Evolutionary conservation across 164 flowering plant genomes (phyloP).

Genomic region (Paratinospora sagittata): DNA sequence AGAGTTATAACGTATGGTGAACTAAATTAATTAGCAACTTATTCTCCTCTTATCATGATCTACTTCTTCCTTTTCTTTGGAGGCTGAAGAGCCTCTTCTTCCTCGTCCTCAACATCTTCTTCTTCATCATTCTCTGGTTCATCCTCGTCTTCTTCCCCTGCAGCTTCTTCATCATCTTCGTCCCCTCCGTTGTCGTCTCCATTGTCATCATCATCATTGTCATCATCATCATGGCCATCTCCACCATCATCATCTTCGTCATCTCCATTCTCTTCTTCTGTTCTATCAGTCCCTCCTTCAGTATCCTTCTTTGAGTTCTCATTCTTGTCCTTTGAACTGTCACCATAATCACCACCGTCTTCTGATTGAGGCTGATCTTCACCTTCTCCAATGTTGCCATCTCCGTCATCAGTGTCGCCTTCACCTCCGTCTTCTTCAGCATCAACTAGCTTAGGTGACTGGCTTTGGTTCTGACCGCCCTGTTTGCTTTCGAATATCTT

Average conservation of each 20-base stretch:
- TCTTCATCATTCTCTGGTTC: conserved; percentile 11
- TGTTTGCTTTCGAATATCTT: conserved; percentile 17
- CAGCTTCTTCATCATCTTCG: conserved; percentile 31
- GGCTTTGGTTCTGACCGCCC: conserved; percentile 6
- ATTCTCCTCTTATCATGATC: neutral
- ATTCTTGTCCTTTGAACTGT: neutral
- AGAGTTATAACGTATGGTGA: neutral
- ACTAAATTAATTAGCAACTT: neutral
- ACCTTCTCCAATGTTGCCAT: conserved; percentile 12
- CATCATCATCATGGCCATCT: conserved; percentile 7
- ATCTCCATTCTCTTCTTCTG: conserved; percentile 11
- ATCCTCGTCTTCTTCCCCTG: conserved; percentile 27
- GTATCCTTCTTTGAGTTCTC: neutral
- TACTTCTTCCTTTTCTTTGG: conserved; percentile 64
- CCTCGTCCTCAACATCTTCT: conserved; percentile 39
- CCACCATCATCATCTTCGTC: conserved; percentile 22
- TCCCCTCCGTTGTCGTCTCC: conserved; percentile 20
- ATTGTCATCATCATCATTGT: conserved; percentile 19
- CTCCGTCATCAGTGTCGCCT: conserved; percentile 12
- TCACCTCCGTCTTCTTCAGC: conserved; percentile 24
- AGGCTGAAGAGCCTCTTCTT: conserved; percentile 50
- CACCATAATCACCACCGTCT: neutral
- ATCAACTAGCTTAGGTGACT: conserved; percentile 24
- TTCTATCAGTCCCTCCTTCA: neutral
- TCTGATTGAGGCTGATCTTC: conserved; percentile 6